Evolutionary conservation across 208 protist genomes (phyloP).

Genomic region (Trypanosoma cruzi): DNA sequence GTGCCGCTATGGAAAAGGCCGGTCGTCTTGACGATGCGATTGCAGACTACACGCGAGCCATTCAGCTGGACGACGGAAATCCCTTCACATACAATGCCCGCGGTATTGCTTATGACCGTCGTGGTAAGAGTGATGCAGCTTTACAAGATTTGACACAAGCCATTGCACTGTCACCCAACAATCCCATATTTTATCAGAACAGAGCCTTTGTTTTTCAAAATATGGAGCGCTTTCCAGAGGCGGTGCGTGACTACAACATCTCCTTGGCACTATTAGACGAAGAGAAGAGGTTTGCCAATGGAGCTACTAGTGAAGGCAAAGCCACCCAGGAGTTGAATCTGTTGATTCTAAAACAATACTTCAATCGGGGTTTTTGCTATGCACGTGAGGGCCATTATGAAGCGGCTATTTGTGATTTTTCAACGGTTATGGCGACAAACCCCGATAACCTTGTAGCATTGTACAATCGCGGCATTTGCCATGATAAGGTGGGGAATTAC

Average conservation of each 20-base stretch:
- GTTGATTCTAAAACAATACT: constrained; percentile 42
- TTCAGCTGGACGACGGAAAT: constrained; percentile 54
- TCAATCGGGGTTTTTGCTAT: constrained; percentile 84
- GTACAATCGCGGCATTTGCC: constrained; percentile 89
- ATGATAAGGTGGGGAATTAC: constrained; percentile 66
- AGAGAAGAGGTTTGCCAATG: constrained; percentile 35
- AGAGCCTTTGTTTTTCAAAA: constrained; percentile 41
- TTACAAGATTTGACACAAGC: constrained; percentile 64
- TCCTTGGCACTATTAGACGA: constrained; percentile 45
- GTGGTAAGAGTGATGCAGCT: constrained; percentile 59
- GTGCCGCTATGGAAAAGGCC: constrained; percentile 69
- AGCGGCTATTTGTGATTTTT: constrained; percentile 82
- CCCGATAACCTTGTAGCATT: constrained; percentile 67
- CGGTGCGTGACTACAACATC: constrained; percentile 73
- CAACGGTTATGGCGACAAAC: constrained; percentile 58
- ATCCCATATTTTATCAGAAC: constrained; percentile 50
- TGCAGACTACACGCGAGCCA: constrained; percentile 73
- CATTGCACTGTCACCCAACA: constrained; percentile 56
- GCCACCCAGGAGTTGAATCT: background rate
- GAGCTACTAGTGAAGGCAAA: constrained; percentile 31
- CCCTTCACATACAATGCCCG: constrained; percentile 80
- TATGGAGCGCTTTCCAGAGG: constrained; percentile 45
- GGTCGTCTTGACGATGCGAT: constrained; percentile 60
- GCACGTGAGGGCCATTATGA: constrained; percentile 60
- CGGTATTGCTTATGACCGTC: constrained; percentile 69